These are phyloP conservation scores for Rhododendron molle DNA, from an alignment of 148 eudicot species.

Conservation along the genomic window DNA sequence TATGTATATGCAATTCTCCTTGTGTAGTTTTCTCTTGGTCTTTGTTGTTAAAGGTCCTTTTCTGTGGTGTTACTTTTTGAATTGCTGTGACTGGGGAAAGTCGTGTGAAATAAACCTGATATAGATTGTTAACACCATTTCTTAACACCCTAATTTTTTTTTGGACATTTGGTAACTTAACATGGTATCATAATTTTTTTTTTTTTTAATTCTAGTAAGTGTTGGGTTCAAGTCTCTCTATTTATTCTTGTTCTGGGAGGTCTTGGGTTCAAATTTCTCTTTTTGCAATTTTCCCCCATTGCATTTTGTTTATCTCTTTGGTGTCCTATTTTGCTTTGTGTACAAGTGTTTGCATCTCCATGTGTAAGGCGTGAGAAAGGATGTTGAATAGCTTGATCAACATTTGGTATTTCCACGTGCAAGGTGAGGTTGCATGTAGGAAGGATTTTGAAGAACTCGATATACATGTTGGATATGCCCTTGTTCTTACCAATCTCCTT, in stretches of 20 bases:
- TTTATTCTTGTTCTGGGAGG: neutral
- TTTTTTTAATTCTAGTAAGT: neutral
- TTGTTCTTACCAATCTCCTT: neutral
- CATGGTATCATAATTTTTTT: neutral
- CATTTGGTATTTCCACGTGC: neutral
- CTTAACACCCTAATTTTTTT: neutral
- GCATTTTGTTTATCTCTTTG: neutral
- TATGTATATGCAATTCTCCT: slow-evolving; percentile 3
- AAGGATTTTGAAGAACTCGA: neutral
- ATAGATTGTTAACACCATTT: neutral
- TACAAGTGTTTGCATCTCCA: neutral
- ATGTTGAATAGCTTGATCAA: neutral
- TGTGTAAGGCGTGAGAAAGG: neutral
- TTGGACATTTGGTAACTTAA: neutral
- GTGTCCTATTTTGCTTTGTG: neutral
- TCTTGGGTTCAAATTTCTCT: neutral
- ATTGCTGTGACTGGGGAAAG: neutral
- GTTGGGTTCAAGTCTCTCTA: neutral
- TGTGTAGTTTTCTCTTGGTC: neutral
- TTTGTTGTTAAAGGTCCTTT: neutral
- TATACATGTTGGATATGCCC: neutral
- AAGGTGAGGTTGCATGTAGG: neutral
- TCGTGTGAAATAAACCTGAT: neutral
- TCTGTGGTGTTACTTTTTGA: neutral
- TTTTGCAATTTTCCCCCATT: neutral